Evolutionary conservation across 371 early-diverging fungal species (phyloP).

Genomic region (Amoeboaphelidium protococcarum): DNA sequence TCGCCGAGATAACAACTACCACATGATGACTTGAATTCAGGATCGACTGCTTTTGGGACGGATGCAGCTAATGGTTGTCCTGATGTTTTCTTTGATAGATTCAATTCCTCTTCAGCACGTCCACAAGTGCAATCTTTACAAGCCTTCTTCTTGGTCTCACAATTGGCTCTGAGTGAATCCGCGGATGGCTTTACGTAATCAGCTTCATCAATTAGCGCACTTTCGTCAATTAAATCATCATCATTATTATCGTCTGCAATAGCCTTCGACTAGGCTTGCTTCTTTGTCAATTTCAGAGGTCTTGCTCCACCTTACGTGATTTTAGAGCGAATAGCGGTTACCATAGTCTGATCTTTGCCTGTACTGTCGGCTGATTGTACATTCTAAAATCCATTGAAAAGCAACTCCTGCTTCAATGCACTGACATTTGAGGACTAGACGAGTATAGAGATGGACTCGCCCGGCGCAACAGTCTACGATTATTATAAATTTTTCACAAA

Average conservation of each 20-base stretch:
- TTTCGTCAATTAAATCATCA: conserved; percentile 48
- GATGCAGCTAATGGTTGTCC: conserved; percentile 7
- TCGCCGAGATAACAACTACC: conserved; percentile 90
- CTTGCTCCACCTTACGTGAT: too few relatives aligned
- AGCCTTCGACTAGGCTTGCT: conserved; percentile 27
- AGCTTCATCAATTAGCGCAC: conserved; percentile 53
- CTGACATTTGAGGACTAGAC: too few relatives aligned
- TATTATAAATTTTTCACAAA: too few relatives aligned
- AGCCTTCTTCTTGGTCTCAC: conserved; percentile 53
- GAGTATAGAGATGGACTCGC: too few relatives aligned
- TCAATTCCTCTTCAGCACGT: conserved; percentile 41
- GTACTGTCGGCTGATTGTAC: too few relatives aligned
- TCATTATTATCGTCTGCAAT: conserved; percentile 33
- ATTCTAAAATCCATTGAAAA: too few relatives aligned
- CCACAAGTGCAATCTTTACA: conserved; percentile 95
- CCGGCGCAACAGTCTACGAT: too few relatives aligned
- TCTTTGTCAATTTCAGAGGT: too few relatives aligned
- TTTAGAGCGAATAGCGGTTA: too few relatives aligned
- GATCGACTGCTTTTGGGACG: conserved; percentile 12
- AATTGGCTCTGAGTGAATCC: conserved; percentile 30
- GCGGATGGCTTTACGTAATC: conserved; percentile 47
- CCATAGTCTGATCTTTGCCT: too few relatives aligned
- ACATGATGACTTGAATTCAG: conserved; percentile 15
- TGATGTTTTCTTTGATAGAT: conserved; percentile 22
- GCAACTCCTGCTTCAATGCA: too few relatives aligned